Evolutionary conservation across 495 filamentous ascomycete genomes (phyloP).

Genomic region (Trichoderma virens): DNA sequence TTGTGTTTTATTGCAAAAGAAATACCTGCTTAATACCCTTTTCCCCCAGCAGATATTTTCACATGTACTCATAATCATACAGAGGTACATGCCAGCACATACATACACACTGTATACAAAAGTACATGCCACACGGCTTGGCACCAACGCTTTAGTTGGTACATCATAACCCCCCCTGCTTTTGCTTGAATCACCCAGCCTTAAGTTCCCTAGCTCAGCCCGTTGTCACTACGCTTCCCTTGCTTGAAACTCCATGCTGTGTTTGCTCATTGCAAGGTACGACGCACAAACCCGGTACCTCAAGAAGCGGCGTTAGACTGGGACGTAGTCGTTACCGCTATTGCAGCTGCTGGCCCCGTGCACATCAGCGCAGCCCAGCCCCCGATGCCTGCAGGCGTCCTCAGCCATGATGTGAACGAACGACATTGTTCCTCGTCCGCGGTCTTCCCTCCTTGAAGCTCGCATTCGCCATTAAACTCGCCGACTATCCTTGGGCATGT

Average conservation of each 20-base stretch:
- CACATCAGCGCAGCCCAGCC: background rate
- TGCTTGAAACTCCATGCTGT: background rate
- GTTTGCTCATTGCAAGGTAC: constrained; percentile 1
- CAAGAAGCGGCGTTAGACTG: background rate
- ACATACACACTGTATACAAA: too few species aligned
- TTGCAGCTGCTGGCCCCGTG: constrained; percentile 2
- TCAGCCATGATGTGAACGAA: constrained; percentile 1
- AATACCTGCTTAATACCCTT: too few species aligned
- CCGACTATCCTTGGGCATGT: constrained; percentile 3
- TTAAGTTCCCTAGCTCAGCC: constrained; percentile 1
- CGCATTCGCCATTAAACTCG: background rate
- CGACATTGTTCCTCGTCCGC: background rate
- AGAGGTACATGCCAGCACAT: too few species aligned
- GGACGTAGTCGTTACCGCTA: background rate
- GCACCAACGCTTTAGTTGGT: background rate
- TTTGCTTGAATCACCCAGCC: background rate
- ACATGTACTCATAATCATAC: too few species aligned
- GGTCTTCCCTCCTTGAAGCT: background rate
- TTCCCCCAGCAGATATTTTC: too few species aligned
- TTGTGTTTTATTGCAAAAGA: too few species aligned
- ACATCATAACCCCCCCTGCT: background rate
- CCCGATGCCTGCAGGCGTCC: background rate
- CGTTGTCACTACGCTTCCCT: background rate
- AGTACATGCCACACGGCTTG: too few species aligned
- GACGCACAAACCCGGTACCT: constrained; percentile 4